Evolutionary conservation across 2,329 filamentous ascomycete genomes (phyloP).

Genomic region (Sarocladium strictum): DNA sequence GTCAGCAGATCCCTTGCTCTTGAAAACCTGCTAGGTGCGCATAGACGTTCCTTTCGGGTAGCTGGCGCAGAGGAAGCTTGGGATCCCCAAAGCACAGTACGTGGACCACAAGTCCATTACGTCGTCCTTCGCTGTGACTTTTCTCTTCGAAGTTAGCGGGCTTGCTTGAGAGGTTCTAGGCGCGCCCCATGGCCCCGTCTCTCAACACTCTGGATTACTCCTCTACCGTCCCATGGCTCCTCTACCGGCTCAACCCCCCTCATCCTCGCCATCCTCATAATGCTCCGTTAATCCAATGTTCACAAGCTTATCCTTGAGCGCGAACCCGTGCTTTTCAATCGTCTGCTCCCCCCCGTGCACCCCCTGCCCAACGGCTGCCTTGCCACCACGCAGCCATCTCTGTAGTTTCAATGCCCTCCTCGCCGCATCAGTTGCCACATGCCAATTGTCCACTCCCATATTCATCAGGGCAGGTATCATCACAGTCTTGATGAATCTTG

Average conservation of each 20-base stretch:
- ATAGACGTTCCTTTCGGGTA: too few relatives aligned
- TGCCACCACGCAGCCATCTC: conserved; percentile 33
- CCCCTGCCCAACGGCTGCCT: conserved; percentile 10
- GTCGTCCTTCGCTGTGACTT: too few relatives aligned
- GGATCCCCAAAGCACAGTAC: too few relatives aligned
- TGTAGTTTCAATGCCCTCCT: conserved; percentile 32
- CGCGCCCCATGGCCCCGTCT: too few relatives aligned
- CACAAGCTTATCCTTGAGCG: conserved; percentile 16
- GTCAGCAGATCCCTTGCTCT: too few relatives aligned
- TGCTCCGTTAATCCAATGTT: conserved; percentile 2
- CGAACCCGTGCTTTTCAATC: conserved; percentile 21
- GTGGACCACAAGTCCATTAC: too few relatives aligned
- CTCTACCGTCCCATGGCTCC: not conserved
- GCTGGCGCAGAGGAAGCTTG: too few relatives aligned
- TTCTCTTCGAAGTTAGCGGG: too few relatives aligned
- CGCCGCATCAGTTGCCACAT: conserved; percentile 32
- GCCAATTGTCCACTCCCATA: conserved; percentile 44
- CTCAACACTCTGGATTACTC: too few relatives aligned
- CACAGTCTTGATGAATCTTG: conserved; percentile 40
- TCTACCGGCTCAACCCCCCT: conserved; percentile 2
- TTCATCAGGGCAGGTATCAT: conserved; percentile 37
- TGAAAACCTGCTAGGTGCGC: too few relatives aligned
- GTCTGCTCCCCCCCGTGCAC: conserved; percentile 17
- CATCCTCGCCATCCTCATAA: conserved; percentile 10
- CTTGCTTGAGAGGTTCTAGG: too few relatives aligned